A percentile compares a stretch with the other conserved stretches of the same genome.
Evolutionary conservation across 805 yeast species (phyloP).

Genomic region (Yamadazyma sp.): DNA sequence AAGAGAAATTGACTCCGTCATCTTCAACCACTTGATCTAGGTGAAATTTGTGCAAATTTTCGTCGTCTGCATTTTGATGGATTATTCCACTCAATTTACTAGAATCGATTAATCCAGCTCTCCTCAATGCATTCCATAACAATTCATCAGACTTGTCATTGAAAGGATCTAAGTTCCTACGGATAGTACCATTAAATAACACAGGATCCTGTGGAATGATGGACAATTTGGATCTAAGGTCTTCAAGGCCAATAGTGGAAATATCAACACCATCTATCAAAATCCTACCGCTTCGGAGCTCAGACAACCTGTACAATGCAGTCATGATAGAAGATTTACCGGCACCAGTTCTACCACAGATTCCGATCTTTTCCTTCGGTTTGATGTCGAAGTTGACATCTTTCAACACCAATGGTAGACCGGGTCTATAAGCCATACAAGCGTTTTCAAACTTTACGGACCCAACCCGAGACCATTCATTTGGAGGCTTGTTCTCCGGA

Average conservation of each 20-base stretch:
- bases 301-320: conserved; percentile 56
- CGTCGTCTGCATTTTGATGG: conserved; percentile 26
- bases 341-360: conserved; percentile 89
- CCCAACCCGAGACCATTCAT: conserved; percentile 52
- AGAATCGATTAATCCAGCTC: conserved; percentile 52
- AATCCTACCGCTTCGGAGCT: conserved; percentile 49
- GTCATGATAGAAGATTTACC: conserved; percentile 71
- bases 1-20: conserved; percentile 69
- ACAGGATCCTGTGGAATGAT: conserved; percentile 75
- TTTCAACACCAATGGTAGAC: conserved; percentile 56
- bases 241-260: conserved; percentile 48
- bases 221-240: conserved; percentile 54
- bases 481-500: conserved; percentile 38
- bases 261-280: conserved; percentile 58
- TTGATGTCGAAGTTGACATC: conserved; percentile 43
- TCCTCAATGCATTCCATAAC: conserved; percentile 57
- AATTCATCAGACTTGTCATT: conserved; percentile 46
- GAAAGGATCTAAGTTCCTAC: conserved; percentile 64
- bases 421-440: conserved; percentile 56
- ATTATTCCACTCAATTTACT: conserved; percentile 23
- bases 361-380: conserved; percentile 70
- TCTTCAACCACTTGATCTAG: conserved; percentile 52
- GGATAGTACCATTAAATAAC: conserved; percentile 55
- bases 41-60: conserved; percentile 37
- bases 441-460: conserved; percentile 48